Percentiles rank a stretch among this genome's conserved stretches.
Conservation (phyloP, 805 yeast genomes). For the Blastobotrys robertii region DNA sequence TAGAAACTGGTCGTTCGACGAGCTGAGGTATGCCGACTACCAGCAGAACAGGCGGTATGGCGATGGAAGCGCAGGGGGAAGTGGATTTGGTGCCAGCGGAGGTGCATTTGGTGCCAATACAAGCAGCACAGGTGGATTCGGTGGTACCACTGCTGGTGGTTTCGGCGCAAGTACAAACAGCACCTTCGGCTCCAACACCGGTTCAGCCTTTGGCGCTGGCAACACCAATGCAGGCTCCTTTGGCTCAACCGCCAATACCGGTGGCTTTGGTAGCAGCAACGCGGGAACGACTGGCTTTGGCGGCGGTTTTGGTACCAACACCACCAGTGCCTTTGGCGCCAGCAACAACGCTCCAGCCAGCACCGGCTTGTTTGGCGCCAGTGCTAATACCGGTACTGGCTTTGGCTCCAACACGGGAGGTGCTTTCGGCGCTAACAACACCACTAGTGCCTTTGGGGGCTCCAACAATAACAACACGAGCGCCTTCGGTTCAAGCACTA, state of each 20-base stretch:
- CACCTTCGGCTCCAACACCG: slow-evolving; percentile 12
- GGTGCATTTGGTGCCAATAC: slow-evolving; percentile 23
- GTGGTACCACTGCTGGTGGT: slow-evolving; percentile 24
- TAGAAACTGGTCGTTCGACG: slow-evolving; percentile 70
- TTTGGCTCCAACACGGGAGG: slow-evolving; percentile 20
- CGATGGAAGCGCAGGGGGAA: slow-evolving; percentile 27
- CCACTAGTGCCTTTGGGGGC: slow-evolving; percentile 6
- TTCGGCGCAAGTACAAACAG: too few species aligned
- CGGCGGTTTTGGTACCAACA: slow-evolving; percentile 12
- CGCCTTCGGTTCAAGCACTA: too few species aligned
- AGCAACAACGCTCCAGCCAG: too few species aligned
- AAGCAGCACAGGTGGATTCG: slow-evolving; percentile 30
- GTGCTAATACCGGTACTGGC: slow-evolving; percentile 16
- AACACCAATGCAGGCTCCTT: slow-evolving; percentile 14
- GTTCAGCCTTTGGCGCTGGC: slow-evolving; percentile 31
- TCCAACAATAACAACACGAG: slow-evolving; percentile 8
- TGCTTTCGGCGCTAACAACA: not conserved
- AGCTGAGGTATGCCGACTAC: slow-evolving; percentile 82
- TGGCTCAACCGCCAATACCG: slow-evolving; percentile 6
- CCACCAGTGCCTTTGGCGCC: slow-evolving; percentile 12
- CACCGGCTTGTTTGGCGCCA: slow-evolving; percentile 9
- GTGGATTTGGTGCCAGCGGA: slow-evolving; percentile 20
- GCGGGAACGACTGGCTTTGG: slow-evolving; percentile 18
- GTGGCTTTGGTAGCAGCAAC: slow-evolving; percentile 7
- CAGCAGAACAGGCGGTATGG: slow-evolving; percentile 60